These are phyloP conservation scores for Leucoagaricus sp. DNA, from an alignment of 1,284 basidiomycete species.

Conservation along the genomic window DNA sequence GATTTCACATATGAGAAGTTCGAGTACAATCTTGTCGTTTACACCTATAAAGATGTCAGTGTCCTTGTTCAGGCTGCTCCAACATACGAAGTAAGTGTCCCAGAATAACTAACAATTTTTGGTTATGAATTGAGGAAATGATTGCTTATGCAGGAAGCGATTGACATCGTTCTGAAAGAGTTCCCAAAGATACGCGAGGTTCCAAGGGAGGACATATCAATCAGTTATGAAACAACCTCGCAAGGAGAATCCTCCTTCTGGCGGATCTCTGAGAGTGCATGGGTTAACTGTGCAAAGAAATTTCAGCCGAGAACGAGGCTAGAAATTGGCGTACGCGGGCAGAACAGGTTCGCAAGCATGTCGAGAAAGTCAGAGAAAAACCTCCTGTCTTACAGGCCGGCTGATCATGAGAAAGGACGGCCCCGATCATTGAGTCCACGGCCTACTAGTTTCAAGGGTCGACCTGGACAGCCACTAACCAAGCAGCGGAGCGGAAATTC, in stretches of 20 bases:
- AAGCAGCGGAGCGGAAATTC: neutral
- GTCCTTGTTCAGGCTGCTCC: slow-evolving; percentile 54
- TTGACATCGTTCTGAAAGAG: slow-evolving; percentile 50
- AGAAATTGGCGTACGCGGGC: neutral
- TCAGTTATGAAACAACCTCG: slow-evolving; percentile 41
- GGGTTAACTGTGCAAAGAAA: slow-evolving; percentile 39
- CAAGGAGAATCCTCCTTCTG: slow-evolving; percentile 31
- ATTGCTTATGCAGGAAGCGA: slow-evolving; percentile 61
- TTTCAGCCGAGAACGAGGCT: neutral
- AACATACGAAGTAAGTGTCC: slow-evolving; percentile 44
- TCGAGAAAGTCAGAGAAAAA: neutral
- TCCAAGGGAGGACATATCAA: slow-evolving; percentile 43
- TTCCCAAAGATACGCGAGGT: slow-evolving; percentile 45
- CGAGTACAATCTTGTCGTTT: slow-evolving; percentile 6
- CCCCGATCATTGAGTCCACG: neutral
- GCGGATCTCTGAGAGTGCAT: slow-evolving; percentile 61
- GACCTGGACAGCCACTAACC: neutral
- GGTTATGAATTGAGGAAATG: no score
- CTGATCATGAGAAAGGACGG: neutral
- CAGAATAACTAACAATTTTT: neutral
- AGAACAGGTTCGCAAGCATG: neutral
- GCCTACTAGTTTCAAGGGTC: neutral
- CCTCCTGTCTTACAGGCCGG: neutral
- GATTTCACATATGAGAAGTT: neutral
- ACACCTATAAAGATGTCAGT: neutral